Percentiles rank a stretch among this genome's conserved stretches.
These are phyloP conservation scores for Fraxinus platypoda DNA, from an alignment of 305 asterid genomes.

Conservation along the genomic window DNA sequence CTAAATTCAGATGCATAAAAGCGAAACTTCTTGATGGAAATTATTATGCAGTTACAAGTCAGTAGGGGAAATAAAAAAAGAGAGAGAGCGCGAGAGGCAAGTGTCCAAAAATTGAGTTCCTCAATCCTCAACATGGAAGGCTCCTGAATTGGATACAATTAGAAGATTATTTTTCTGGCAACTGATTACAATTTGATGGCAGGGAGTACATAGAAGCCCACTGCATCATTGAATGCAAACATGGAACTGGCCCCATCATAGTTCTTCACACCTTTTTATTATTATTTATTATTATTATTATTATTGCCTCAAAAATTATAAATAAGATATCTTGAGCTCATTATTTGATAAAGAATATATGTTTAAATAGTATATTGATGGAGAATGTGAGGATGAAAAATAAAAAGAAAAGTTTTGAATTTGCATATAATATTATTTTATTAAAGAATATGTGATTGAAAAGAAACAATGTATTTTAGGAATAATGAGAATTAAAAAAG, in stretches of 20 bases:
- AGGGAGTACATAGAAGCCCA: slow-evolving; percentile 28
- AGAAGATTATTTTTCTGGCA: slow-evolving; percentile 21
- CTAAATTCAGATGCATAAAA: slow-evolving; percentile 39
- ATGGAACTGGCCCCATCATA: slow-evolving; percentile 11
- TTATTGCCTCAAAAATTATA: too few species aligned
- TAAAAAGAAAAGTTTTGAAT: too few species aligned
- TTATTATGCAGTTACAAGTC: slow-evolving; percentile 18
- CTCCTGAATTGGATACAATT: slow-evolving; percentile 25
- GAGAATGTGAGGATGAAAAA: too few species aligned
- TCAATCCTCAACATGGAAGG: slow-evolving; percentile 47
- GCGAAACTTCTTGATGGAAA: slow-evolving; percentile 25
- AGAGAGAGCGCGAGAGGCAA: slow-evolving; percentile 24
- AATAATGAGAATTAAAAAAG: too few species aligned
- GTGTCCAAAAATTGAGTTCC: slow-evolving; percentile 37
- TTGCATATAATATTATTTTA: too few species aligned
- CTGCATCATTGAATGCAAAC: slow-evolving; percentile 37
- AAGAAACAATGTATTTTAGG: too few species aligned
- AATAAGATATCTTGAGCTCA: background rate
- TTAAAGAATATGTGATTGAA: too few species aligned
- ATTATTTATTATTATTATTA: too few species aligned
- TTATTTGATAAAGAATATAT: too few species aligned
- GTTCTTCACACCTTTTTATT: background rate
- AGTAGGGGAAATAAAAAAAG: background rate
- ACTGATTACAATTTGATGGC: slow-evolving; percentile 24
- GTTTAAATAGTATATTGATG: too few species aligned